phyloP scores from a whole-genome alignment of 1,139 yeast genomes.

The Scheffersomyces titani region DNA sequence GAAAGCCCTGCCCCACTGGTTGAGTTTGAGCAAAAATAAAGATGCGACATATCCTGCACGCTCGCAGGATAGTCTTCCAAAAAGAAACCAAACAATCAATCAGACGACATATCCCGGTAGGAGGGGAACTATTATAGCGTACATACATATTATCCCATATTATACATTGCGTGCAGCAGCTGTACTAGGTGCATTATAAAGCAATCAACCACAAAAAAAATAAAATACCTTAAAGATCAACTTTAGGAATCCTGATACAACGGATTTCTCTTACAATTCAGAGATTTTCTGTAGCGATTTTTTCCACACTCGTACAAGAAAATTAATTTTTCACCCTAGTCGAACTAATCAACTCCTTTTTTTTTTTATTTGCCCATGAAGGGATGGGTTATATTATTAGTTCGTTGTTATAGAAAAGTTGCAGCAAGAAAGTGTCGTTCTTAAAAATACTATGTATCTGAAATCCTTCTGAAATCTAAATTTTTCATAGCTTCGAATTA shows the following conservation, averaged over 20 bases:
- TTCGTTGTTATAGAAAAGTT: constrained; percentile 8
- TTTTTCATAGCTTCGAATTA: neutral
- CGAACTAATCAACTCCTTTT: neutral
- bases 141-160: neutral
- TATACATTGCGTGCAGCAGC: neutral
- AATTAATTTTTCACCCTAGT: neutral
- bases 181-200: neutral
- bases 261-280: constrained; percentile 1
- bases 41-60: neutral
- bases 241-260: constrained; percentile 7
- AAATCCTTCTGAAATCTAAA: neutral
- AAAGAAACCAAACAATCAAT: neutral
- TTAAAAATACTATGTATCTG: neutral
- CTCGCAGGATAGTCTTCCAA: neutral
- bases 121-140: neutral
- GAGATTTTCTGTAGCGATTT: neutral
- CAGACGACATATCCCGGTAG: neutral
- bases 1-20: neutral
- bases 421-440: neutral
- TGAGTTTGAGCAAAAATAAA: neutral
- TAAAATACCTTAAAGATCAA: neutral
- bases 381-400: neutral
- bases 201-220: neutral
- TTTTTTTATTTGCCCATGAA: neutral
- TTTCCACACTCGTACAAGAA: neutral